Base-by-base conservation (phyloP, 768 basidiomycete species). In the Hortiboletus campestris region DNA sequence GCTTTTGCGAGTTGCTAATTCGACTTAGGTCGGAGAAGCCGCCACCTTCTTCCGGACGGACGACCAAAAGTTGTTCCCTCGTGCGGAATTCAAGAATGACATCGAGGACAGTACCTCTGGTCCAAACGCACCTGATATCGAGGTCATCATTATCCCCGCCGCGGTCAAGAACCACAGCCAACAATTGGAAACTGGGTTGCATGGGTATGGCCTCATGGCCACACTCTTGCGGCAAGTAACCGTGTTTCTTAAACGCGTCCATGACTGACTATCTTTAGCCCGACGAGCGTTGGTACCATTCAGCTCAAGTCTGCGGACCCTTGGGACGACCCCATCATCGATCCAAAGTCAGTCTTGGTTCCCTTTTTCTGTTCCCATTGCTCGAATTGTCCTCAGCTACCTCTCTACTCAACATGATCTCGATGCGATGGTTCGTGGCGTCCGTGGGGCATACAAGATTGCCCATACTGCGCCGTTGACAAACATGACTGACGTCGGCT, bases 201-300 rank as follows among this genome's bases (percentile, higher is more conserved):
- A 62, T 45, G 70, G 36, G 12, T 71, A 62, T 20, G 53, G 50
- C 41, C 22, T 73, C 41, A 4, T 61, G 1, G 17, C 42, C 19
- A 49, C 60, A 2, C 51, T 71, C 54, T 58, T 71, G 55, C 70
- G 70, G 70, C 51, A 57, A 41, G 70, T 40, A 19, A 6, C 14
- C 4, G 17, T 14, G 11, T 19, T 14, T 29, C n/a, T 17, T 4
- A 10, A 8, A 19, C 25, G 11, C 17, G 1, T 8, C 42, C 3
- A 3, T 14, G 6, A 28, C 17, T 34, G 40, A 58, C 35, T 1
- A 25, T 13, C 12, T 34, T 10, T 44, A 80, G 80, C 60, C 79
- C 80, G 20, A 77, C 74, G 41, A 80, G 79, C 57, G 56, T 64
- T 6, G 80, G 80, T 6, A 74, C 63, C 8, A 51, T 81, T 46